Evolutionary conservation across 179 eudicot genomes (phyloP).

Genomic region (Silene noctiflora): DNA sequence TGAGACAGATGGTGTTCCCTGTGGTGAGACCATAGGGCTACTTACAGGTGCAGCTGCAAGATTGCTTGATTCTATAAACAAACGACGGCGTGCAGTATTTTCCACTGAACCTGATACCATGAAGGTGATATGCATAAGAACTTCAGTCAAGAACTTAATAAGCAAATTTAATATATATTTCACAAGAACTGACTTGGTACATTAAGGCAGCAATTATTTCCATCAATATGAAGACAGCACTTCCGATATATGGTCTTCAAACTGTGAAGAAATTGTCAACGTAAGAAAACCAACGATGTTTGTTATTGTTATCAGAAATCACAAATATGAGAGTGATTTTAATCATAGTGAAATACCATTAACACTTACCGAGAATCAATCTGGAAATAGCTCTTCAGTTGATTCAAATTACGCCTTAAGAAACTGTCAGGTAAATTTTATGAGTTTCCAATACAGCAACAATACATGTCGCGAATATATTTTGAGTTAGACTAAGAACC

Average conservation of each 20-base stretch:
- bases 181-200: constrained; percentile 28
- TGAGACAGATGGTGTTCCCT: constrained; percentile 14
- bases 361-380: constrained; percentile 26
- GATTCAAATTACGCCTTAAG: constrained; percentile 28
- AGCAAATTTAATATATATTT: neutral
- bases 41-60: constrained; percentile 31
- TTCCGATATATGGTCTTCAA: constrained; percentile 20
- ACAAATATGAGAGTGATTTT: neutral
- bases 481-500: too few relatives aligned
- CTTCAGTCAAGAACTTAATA: neutral
- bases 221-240: constrained; percentile 20
- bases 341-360: neutral
- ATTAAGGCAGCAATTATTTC: constrained; percentile 22
- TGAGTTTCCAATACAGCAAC: constrained; percentile 10
- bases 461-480: neutral
- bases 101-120: constrained; percentile 17
- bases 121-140: neutral
- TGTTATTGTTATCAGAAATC: neutral
- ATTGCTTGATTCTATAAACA: constrained; percentile 32
- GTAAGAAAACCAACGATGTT: constrained; percentile 6
- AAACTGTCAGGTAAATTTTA: constrained; percentile 23
- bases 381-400: constrained; percentile 18
- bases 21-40: constrained; percentile 6
- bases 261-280: constrained; percentile 4
- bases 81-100: constrained; percentile 23